Base-by-base conservation (phyloP, 176 grass and related monocot species). In the Melocanna baccifera region DNA sequence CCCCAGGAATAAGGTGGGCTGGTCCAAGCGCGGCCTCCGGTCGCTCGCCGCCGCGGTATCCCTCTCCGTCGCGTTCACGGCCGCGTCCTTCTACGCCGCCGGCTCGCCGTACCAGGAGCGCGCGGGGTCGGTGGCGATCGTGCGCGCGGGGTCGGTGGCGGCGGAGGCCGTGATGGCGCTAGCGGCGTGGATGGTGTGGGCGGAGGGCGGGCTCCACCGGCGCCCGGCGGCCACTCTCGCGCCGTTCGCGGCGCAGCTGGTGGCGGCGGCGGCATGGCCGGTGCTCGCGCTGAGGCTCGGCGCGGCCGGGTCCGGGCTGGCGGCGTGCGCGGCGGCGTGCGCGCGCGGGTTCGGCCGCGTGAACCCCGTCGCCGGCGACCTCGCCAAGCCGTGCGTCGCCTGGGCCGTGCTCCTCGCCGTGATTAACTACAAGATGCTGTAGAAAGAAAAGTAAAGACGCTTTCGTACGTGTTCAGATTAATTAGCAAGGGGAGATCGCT, bases 121-220 rank as follows among this genome's bases (percentile, higher is more conserved):
- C 12, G 12, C 10, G 16, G 39, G 30, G 19, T 14, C 70, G 36
- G 70, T 91, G 58, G 83, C 81, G 79, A 2, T 91, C 14, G 89
- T 90, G 85, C 86, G 86, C 10, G 40, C 85, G 20, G 96, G 88
- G 29, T 91, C 86, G 14, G 84, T 98, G 63, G 41, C 85, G 7
- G 73, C 81, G 26, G 81, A 92, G 65, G 87, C 85, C 26, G 82
- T 98, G 59, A 78, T 85, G 36, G 89, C 93, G 79, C 73, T 98
- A 51, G 78, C 93, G 13, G 91, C 91, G 36, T 98, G 96, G 96
- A 87, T 98, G 6, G 87, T 90, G 76, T 98, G 96, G 96, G 96
- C 96, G 16, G 84, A 95, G 55, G 89, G 96, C 20, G 93, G 93
- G 0, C 89, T 98, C 30, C 96, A 98, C 87, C 40, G 76, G 53